Evolutionary conservation across 2,329 filamentous ascomycete species (phyloP).

Genomic region (Talaromyces rugulosus): DNA sequence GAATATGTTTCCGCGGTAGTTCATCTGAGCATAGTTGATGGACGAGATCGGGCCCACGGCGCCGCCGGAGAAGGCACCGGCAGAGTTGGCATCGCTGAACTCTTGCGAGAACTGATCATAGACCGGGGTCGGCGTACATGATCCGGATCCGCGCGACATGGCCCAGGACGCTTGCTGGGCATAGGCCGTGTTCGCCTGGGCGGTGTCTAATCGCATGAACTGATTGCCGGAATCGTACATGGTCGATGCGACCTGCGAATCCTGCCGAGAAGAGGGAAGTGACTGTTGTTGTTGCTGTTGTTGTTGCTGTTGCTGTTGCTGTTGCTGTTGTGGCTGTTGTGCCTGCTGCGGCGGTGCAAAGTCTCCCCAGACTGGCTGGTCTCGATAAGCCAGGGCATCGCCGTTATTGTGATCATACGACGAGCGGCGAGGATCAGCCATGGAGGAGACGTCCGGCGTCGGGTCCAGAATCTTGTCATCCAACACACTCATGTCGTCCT

Average conservation of each 20-base stretch:
- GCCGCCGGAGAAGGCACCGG: slow-evolving; percentile 40
- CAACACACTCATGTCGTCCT: slow-evolving; percentile 51
- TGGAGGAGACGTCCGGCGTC: slow-evolving; percentile 46
- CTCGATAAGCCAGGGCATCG: slow-evolving; percentile 51
- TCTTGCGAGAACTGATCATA: slow-evolving; percentile 61
- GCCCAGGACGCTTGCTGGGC: slow-evolving; percentile 56
- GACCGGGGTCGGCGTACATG: slow-evolving; percentile 68
- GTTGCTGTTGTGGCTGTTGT: slow-evolving; percentile 6
- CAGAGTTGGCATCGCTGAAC: slow-evolving; percentile 42
- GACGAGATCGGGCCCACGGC: slow-evolving; percentile 37
- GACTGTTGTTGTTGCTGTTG: slow-evolving; percentile 9
- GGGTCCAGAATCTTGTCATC: slow-evolving; percentile 50
- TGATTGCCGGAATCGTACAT: slow-evolving; percentile 49
- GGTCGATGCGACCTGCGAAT: slow-evolving; percentile 38
- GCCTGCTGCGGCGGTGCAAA: slow-evolving; percentile 20
- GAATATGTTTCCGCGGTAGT: slow-evolving; percentile 48
- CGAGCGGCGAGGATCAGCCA: slow-evolving; percentile 38
- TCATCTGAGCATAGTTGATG: slow-evolving; percentile 36
- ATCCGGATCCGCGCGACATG: slow-evolving; percentile 61
- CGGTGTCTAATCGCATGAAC: slow-evolving; percentile 60
- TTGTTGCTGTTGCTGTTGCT: slow-evolving; percentile 1
- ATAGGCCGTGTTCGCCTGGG: slow-evolving; percentile 40
- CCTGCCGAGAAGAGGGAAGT: slow-evolving; percentile 39
- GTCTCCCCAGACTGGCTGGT: slow-evolving; percentile 47
- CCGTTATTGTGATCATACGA: slow-evolving; percentile 44